Base-by-base conservation (phyloP, 352 stramenopile genomes). In the Phytopythium litorale region DNA sequence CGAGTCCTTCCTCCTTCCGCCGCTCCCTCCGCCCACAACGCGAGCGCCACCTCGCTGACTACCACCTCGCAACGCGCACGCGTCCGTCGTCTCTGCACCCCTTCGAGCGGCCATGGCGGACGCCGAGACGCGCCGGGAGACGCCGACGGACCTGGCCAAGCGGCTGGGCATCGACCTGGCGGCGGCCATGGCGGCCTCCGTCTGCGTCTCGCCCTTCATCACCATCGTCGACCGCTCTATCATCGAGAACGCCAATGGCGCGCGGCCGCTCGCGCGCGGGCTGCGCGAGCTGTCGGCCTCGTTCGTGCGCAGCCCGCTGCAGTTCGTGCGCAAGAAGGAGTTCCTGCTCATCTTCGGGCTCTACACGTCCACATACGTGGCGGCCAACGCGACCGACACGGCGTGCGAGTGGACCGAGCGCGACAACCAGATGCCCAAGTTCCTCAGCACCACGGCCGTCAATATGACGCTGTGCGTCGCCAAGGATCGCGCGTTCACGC, bases 391-490 rank as follows among this genome's bases (percentile, higher is more conserved):
- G 21, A 79, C 93, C 21, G 89, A 97, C 70, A 92, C 89, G 15
- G 58, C 93, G 35, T 97, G 88, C 62, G 88, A 97, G 54, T 79
- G 68, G 57, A 65, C 35, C n/a, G 84, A 90, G 33, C 68, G 60
- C 21, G 84, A 96, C 72, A 89, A 70, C 65, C 81, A 92, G 62
- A 84, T 89, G 76, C 89, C 91, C 63, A 96, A 96, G 75, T 97
- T 97, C 64, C 50, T 96, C 37, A 75, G 75, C 64, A 96, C 88
- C 23, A 96, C 89, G 6, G 75, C 84, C 7, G 91, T 96, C 60
- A 97, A 97, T 72, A 96, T 97, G 84, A 87, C 83, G 59, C 75
- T 94, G 49, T 95, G 87, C 61, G 95, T 97, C 56, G 84, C 87
- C 63, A 97, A 97, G 66, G 91, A 97, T 61, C 88, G 84, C 60